Evolutionary conservation across 129 eudicot genomes (phyloP), one percentile per base, ranked within the genome.

Genomic region (Dittrichia graveolens): DNA sequence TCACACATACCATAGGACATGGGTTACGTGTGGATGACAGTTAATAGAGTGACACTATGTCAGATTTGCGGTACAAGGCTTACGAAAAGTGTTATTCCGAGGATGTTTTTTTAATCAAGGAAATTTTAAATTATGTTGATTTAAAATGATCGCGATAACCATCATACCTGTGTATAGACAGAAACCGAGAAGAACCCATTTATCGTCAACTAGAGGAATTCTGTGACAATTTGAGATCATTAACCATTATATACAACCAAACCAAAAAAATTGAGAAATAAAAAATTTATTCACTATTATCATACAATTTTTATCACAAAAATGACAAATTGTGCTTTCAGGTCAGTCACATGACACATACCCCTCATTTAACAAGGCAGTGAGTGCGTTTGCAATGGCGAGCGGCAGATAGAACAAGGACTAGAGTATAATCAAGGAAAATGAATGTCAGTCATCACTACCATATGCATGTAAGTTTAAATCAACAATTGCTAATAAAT

Each of bases 291-390:
- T 16, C 16, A 15, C 57, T 10, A 13, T 24, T 37, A 49, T 56
- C 14, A 56, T 55, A 43, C 50, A 16, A 45, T 8, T 15, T 4
- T 14, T 4, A 69, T 11, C 50, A 56, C 15, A 47, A 58, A 16
- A 4, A 76, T 5, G 34, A 5, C 8, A 8, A 54, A 52, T 37
- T 8, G 14, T 5, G 15, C 8, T 16, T 67, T 31, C 15, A 42
- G 40, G 55, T 72, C 35, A 45, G 55, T 72, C 35, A 61, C 39
- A 79, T 65, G 35, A 61, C 59, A 79, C 95, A 35, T 79, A 95
- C 99, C 99, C 99, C 42, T 95, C 96, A 69, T 95, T 95, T 67
- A 95, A 83, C 82, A 79, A 84, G 57, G 99, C 99, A 68, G 97
- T 90, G 83, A 95, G 95, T 42, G 88, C 84, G 81, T 95, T 95